Conservation (phyloP, 2,329 filamentous ascomycete genomes). For the Aspergillus hortae region DNA sequence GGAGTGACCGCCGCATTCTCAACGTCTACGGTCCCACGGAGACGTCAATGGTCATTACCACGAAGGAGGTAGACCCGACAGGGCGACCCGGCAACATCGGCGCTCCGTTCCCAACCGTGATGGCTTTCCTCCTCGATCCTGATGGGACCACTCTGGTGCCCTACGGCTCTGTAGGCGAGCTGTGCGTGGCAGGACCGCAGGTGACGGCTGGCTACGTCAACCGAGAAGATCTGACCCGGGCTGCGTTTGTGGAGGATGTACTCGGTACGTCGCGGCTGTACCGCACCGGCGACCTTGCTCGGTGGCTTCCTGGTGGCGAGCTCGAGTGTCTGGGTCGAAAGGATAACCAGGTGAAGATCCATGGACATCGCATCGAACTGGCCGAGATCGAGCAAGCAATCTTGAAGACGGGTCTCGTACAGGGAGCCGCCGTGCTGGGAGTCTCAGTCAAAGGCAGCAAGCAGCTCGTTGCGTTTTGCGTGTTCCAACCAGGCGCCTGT, state of each 20-base stretch:
- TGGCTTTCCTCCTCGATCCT: constrained; percentile 12
- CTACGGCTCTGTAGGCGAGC: constrained; percentile 13
- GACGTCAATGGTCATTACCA: not conserved
- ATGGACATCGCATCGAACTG: constrained; percentile 51
- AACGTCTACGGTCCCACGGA: constrained; percentile 5
- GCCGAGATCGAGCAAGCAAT: constrained; percentile 27
- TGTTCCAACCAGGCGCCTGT: not conserved
- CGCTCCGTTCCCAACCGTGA: constrained; percentile 10
- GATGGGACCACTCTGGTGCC: constrained; percentile 9
- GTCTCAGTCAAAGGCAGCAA: not conserved
- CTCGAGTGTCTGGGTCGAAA: constrained; percentile 49
- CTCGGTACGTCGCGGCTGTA: constrained; percentile 3
- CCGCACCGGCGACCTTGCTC: constrained; percentile 18
- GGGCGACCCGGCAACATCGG: constrained; percentile 10
- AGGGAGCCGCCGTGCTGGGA: not conserved
- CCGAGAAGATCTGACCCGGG: constrained; percentile 10
- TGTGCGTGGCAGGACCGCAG: constrained; percentile 13
- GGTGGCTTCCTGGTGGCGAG: constrained; percentile 14
- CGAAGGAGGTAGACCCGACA: not conserved
- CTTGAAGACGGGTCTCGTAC: not conserved
- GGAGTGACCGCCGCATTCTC: not conserved
- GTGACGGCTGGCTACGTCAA: constrained; percentile 16
- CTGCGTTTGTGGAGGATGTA: constrained; percentile 6
- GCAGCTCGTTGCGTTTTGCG: constrained; percentile 1
- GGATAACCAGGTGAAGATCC: constrained; percentile 61